These are phyloP conservation scores for Taiwanofungus camphoratus DNA, from an alignment of 1,284 basidiomycete species.

Conservation along the genomic window DNA sequence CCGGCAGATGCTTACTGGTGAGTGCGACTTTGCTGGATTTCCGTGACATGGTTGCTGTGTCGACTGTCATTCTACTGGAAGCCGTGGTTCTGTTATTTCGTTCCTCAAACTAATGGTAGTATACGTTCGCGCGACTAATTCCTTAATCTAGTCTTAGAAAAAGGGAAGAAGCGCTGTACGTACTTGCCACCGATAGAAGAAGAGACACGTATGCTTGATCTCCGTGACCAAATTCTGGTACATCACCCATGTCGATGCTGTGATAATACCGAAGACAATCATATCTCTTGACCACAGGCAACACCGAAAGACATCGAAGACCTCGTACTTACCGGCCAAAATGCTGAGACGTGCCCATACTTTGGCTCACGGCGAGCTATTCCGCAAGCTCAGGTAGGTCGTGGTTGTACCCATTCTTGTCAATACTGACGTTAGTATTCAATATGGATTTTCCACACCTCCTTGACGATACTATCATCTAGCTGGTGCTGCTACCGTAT, in stretches of 20 bases:
- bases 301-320: slow-evolving; percentile 94
- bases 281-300: slow-evolving; percentile 43
- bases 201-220: slow-evolving; percentile 71
- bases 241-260: slow-evolving; percentile 18
- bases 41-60: too few species aligned
- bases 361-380: slow-evolving; percentile 88
- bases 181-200: slow-evolving; percentile 78
- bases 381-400: slow-evolving; percentile 79
- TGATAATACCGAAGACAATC: background rate
- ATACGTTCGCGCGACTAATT: slow-evolving; percentile 4
- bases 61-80: too few species aligned
- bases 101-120: slow-evolving; percentile 1
- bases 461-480: too few species aligned
- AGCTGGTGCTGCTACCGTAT: slow-evolving; percentile 91
- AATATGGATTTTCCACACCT: too few species aligned
- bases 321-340: slow-evolving; percentile 67
- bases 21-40: too few species aligned
- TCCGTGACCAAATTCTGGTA: slow-evolving; percentile 86
- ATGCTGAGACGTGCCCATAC: slow-evolving; percentile 81
- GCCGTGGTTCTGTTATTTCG: too few species aligned
- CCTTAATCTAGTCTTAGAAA: slow-evolving; percentile 33
- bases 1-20: slow-evolving; percentile 80
- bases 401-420: background rate
- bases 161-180: slow-evolving; percentile 66
- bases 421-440: slow-evolving; percentile 4